Evolutionary conservation across 306 rosid species (phyloP).

Genomic region (Trifolium dubium): DNA sequence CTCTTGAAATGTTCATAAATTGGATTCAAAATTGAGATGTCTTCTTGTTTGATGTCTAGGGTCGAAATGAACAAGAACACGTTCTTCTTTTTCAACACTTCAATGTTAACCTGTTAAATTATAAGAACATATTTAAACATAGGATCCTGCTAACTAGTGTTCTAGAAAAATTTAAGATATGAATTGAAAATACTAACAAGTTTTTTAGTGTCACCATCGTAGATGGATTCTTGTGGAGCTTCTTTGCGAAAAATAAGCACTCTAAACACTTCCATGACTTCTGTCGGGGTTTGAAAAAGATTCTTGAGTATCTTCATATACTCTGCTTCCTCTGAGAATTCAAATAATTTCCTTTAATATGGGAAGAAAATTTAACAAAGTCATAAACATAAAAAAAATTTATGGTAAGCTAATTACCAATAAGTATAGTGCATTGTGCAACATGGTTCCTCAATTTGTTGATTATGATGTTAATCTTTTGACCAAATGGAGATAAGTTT

Average conservation of each 20-base stretch:
- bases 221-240: constrained; percentile 34
- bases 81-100: constrained; percentile 47
- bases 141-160: too few species aligned
- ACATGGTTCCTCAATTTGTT: constrained; percentile 48
- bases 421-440: constrained; percentile 34
- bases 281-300: constrained; percentile 43
- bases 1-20: constrained; percentile 43
- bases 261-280: constrained; percentile 45
- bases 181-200: constrained; percentile 34
- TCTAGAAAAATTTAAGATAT: not conserved
- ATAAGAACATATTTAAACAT: not conserved
- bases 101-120: constrained; percentile 41
- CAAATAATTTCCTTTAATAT: not conserved
- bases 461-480: constrained; percentile 51
- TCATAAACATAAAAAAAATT: not conserved
- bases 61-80: constrained; percentile 52
- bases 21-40: constrained; percentile 38
- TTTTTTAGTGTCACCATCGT: constrained; percentile 53
- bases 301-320: not conserved
- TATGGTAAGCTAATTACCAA: constrained; percentile 32
- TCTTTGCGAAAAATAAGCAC: constrained; percentile 29
- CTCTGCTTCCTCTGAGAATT: constrained; percentile 38
- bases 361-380: too few species aligned
- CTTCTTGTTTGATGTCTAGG: constrained; percentile 47
- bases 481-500: constrained; percentile 51